phyloP scores from a whole-genome alignment of 148 eudicot genomes.

The Rhododendron vialii region DNA sequence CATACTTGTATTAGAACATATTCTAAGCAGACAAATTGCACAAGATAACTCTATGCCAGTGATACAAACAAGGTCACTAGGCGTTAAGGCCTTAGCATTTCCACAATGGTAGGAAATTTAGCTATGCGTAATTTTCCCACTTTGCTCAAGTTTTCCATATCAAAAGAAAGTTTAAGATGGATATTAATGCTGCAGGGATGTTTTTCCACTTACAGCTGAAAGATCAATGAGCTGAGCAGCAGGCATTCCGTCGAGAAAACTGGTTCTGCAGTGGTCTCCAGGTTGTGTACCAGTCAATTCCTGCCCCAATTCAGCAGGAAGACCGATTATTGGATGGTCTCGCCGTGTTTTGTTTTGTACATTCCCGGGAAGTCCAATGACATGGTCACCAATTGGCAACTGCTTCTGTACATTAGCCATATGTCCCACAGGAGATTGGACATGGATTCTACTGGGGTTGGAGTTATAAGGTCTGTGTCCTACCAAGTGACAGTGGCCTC shows the following conservation, averaged over 20 bases:
- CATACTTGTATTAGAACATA: background rate
- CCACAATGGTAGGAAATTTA: background rate
- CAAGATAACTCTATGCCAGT: background rate
- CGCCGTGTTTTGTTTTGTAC: background rate
- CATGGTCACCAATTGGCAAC: conserved; percentile 19
- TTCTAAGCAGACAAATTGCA: background rate
- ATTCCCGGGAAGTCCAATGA: conserved; percentile 17
- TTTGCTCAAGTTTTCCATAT: background rate
- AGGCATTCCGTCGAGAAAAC: conserved; percentile 19
- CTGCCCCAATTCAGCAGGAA: conserved; percentile 25
- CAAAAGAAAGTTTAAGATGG: background rate
- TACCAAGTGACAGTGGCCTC: conserved; percentile 60
- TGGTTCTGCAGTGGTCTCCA: conserved; percentile 15
- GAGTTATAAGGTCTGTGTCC: conserved; percentile 44
- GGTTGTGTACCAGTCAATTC: conserved; percentile 15
- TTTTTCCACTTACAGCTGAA: conserved; percentile 42
- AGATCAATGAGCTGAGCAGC: conserved; percentile 30
- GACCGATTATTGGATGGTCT: conserved; percentile 18
- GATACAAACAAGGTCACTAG: conserved; percentile 1
- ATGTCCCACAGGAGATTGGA: conserved; percentile 26
- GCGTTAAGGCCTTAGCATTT: background rate
- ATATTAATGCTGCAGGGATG: background rate
- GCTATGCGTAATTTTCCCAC: background rate
- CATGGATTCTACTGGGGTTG: conserved; percentile 8
- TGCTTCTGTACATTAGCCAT: conserved; percentile 28